These are phyloP conservation scores for Hirschioporus abietinus DNA, from an alignment of 768 basidiomycete species.

Conservation along the genomic window DNA sequence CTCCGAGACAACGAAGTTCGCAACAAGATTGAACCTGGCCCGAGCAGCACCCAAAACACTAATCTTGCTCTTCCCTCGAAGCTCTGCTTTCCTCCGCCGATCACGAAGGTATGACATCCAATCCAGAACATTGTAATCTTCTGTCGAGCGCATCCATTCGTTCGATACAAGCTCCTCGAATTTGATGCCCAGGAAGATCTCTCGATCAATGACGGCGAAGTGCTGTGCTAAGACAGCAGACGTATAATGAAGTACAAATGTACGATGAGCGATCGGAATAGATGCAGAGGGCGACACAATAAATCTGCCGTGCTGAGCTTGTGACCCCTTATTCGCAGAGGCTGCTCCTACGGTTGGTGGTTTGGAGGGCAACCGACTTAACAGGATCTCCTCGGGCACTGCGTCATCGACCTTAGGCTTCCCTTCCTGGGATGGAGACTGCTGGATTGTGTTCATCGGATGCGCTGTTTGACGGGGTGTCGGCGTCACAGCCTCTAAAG, in stretches of 20 bases:
- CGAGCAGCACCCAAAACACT: conserved; percentile 70
- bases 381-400: conserved; percentile 61
- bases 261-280: conserved; percentile 39
- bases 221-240: conserved; percentile 66
- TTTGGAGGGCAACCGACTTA: conserved; percentile 45
- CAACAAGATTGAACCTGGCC: conserved; percentile 80
- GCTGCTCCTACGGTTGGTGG: conserved; percentile 25
- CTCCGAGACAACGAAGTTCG: conserved; percentile 77
- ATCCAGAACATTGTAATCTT: conserved; percentile 64
- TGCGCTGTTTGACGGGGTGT: background rate
- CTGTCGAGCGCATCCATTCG: conserved; percentile 60
- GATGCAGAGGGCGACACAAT: background rate
- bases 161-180: conserved; percentile 84
- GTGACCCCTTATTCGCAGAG: background rate
- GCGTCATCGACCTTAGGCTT: conserved; percentile 55
- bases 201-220: conserved; percentile 84
- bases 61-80: conserved; percentile 52
- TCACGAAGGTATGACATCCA: conserved; percentile 83
- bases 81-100: conserved; percentile 61
- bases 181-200: conserved; percentile 76
- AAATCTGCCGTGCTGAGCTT: background rate
- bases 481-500: background rate
- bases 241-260: conserved; percentile 62
- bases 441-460: background rate
- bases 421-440: background rate